Evolutionary conservation across 2,329 filamentous ascomycete species (phyloP), one percentile per base, ranked within the genome.

Genomic region (Aspergillaceae sp.): DNA sequence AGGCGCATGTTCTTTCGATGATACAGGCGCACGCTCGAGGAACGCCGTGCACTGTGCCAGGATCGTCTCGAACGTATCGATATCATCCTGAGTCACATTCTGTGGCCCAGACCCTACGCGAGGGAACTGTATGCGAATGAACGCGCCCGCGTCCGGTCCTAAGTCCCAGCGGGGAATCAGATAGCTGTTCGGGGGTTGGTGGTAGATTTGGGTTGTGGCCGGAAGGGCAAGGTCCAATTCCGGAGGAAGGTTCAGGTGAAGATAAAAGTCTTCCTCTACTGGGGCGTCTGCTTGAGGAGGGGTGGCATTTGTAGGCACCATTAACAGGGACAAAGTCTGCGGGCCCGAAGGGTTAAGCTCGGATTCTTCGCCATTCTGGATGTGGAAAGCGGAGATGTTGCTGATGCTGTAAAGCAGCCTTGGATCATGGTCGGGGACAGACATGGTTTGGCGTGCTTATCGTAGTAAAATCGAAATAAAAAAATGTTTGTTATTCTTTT

Each of bases 41-140:
- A 98, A 97, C 2, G 91, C 87, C 2, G 91, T 97, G 68, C 91
- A 97, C 69, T 97, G 89, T n/a, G 91, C 91, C 43, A 97, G 76
- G 53, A 97, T 97, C 3, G 91, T 96, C 73, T 97, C 91, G 60
- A 96, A 97, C 0, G 91, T 97, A 63, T 96, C 89, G 37, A 94
- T 76, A 64, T 96, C 91, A 64, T 97, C 90, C 65, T 96, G 89
- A 1, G 86, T 79, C 28, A 86, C 84, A 32, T 78, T 74, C 32
- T 63, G 64, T 6, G 74, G 64, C 0, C 86, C 82, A 49, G 75
- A 81, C 19, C 87, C 87, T 27, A 86, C 72, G 2, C 76, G 65
- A 0, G 90, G 90, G 56, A 98, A 97, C 63, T 96, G 86, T 61
- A 98, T 88, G 46, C 89, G 79, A 19, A 91, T 96, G 63, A 97